Conservation (phyloP, 208 protist species). For the Trypanosoma grayi region DNA sequence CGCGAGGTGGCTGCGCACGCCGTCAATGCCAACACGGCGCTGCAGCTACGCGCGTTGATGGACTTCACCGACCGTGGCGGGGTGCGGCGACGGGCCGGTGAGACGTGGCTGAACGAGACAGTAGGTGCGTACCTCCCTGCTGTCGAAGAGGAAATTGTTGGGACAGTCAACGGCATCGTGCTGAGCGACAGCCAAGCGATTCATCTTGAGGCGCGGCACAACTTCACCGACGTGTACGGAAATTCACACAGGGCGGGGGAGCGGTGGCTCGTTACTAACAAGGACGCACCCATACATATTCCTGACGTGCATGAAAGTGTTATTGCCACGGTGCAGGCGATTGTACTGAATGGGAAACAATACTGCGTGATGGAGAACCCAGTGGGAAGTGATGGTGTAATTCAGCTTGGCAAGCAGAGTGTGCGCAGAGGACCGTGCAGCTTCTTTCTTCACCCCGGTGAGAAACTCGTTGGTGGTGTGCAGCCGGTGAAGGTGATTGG, state of each 20-base stretch:
- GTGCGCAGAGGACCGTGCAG: conserved; percentile 83
- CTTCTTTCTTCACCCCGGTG: conserved; percentile 96
- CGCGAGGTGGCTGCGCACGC: conserved; percentile 58
- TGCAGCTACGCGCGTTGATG: conserved; percentile 73
- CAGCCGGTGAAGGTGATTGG: conserved; percentile 82
- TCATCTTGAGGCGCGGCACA: conserved; percentile 68
- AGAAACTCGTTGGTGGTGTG: conserved; percentile 83
- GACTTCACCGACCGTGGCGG: conserved; percentile 80
- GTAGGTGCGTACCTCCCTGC: conserved; percentile 86
- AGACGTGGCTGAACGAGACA: conserved; percentile 86
- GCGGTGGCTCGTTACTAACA: conserved; percentile 84
- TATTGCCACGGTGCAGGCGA: conserved; percentile 62
- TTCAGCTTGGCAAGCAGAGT: conserved; percentile 81
- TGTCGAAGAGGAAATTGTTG: conserved; percentile 85
- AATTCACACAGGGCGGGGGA: conserved; percentile 74
- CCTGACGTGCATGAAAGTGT: conserved; percentile 83
- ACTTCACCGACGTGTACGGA: conserved; percentile 87
- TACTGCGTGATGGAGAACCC: conserved; percentile 94
- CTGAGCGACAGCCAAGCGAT: conserved; percentile 78
- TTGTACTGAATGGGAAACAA: conserved; percentile 83
- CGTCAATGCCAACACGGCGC: conserved; percentile 83
- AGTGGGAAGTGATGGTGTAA: conserved; percentile 44
- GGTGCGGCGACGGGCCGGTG: conserved; percentile 60
- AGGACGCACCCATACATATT: conserved; percentile 84
- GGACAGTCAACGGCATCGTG: conserved; percentile 61